A percentile compares a stretch with the other conserved stretches of the same genome.
phyloP scores from a whole-genome alignment of 768 basidiomycete genomes.

The Trametes villosa region DNA sequence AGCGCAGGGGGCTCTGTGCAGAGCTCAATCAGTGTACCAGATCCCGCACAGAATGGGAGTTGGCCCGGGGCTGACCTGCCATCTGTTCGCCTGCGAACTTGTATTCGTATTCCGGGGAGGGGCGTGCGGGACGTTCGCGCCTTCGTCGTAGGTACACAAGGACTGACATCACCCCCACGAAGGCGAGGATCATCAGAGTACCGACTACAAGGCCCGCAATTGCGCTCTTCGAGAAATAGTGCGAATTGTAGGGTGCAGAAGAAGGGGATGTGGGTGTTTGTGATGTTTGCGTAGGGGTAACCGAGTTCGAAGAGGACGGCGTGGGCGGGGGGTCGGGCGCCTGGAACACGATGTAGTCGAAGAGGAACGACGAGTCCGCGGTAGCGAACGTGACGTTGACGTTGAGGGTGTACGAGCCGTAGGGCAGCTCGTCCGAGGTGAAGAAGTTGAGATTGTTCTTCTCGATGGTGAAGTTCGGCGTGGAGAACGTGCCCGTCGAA shows the following conservation, averaged over 20 bases:
- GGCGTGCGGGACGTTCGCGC: too few species aligned
- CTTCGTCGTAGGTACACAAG: too few species aligned
- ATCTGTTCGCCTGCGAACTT: too few species aligned
- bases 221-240: too few species aligned
- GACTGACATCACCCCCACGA: too few species aligned
- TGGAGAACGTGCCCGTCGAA: background rate
- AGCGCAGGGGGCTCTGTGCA: background rate
- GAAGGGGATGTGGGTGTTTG: background rate
- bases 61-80: too few species aligned
- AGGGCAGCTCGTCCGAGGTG: background rate
- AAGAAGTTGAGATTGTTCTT: slow-evolving; percentile 8
- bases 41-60: background rate
- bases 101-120: too few species aligned
- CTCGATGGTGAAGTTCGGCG: background rate
- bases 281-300: background rate
- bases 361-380: background rate
- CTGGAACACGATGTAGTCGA: slow-evolving; percentile 2
- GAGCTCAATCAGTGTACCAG: background rate
- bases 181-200: too few species aligned
- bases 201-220: too few species aligned
- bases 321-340: background rate
- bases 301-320: background rate
- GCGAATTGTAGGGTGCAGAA: background rate
- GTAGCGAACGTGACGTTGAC: slow-evolving; percentile 1
- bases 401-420: background rate